phyloP scores from a whole-genome alignment of 768 basidiomycete species.

The Collybiopsis confluens region DNA sequence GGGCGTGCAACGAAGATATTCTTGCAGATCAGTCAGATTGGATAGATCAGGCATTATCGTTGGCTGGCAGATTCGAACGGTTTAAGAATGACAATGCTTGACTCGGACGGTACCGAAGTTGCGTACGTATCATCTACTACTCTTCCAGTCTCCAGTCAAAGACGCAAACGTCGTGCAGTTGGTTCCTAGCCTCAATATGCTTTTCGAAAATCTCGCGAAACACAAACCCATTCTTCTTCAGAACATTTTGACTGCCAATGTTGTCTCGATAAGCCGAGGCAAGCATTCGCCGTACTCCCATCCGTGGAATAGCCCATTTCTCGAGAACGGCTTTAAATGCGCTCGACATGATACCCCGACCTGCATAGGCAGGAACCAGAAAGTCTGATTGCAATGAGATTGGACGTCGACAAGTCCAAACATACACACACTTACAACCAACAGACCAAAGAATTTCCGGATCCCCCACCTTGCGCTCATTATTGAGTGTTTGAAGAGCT shows the following conservation, averaged over 20 bases:
- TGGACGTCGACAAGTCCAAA: background rate
- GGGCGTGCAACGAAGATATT: slow-evolving; percentile 43
- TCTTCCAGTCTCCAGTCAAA: slow-evolving; percentile 25
- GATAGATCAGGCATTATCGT: slow-evolving; percentile 3
- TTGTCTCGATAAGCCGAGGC: slow-evolving; percentile 31
- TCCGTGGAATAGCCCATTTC: slow-evolving; percentile 61
- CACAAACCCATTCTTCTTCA: slow-evolving; percentile 62
- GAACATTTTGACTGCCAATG: slow-evolving; percentile 55
- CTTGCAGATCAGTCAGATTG: slow-evolving; percentile 9
- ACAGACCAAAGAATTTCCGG: slow-evolving; percentile 56
- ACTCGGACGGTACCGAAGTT: too few relatives aligned
- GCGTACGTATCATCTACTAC: background rate
- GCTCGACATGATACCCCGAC: slow-evolving; percentile 71
- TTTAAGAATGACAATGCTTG: too few relatives aligned
- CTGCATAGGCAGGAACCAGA: slow-evolving; percentile 55
- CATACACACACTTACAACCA: slow-evolving; percentile 41
- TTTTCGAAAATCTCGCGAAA: slow-evolving; percentile 34
- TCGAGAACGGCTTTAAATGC: slow-evolving; percentile 50
- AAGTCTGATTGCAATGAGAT: slow-evolving; percentile 40
- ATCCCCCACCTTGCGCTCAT: slow-evolving; percentile 39
- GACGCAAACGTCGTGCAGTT: slow-evolving; percentile 28
- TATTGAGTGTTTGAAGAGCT: slow-evolving; percentile 35
- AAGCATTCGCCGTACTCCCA: slow-evolving; percentile 48
- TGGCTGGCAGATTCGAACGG: too few relatives aligned
- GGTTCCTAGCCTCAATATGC: slow-evolving; percentile 32